A percentile compares a stretch with the other conserved stretches of the same genome.
These are phyloP conservation scores for Pichia norvegensis DNA, from an alignment of 1,139 yeast species.

Conservation along the genomic window DNA sequence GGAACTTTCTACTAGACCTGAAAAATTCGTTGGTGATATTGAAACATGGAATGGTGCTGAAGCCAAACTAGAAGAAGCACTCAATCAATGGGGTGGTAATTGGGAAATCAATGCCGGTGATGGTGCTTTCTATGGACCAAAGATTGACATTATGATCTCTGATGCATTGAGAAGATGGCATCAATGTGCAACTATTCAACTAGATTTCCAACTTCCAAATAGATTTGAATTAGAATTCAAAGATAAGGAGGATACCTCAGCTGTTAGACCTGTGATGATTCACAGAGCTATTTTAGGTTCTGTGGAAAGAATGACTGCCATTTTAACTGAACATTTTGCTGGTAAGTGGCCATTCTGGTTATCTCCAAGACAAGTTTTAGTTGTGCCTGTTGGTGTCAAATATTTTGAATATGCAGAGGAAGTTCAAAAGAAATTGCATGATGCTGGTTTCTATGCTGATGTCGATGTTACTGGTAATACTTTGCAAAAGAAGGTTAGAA, in stretches of 20 bases:
- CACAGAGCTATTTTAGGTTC: conserved; percentile 98
- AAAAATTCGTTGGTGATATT: conserved; percentile 72
- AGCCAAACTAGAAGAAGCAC: conserved; percentile 53
- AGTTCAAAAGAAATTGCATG: conserved; percentile 61
- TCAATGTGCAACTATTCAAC: conserved; percentile 93
- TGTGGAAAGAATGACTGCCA: conserved; percentile 97
- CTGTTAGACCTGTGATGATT: conserved; percentile 86
- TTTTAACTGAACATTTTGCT: conserved; percentile 91
- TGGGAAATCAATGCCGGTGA: conserved; percentile 86
- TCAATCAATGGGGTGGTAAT: conserved; percentile 50
- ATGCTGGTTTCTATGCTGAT: conserved; percentile 77
- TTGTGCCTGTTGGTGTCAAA: conserved; percentile 93
- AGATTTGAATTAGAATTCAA: conserved; percentile 80
- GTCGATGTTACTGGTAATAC: conserved; percentile 92
- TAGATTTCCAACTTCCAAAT: conserved; percentile 89
- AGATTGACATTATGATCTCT: conserved; percentile 76
- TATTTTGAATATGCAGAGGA: conserved; percentile 81
- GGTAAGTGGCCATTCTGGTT: conserved; percentile 99
- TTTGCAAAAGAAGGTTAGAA: conserved; percentile 92
- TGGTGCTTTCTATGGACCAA: conserved; percentile 98
- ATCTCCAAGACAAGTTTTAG: conserved; percentile 91
- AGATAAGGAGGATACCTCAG: conserved; percentile 51
- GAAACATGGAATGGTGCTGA: conserved; percentile 87
- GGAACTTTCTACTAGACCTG: conserved; percentile 84
- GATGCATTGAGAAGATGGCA: conserved; percentile 82